phyloP scores from a whole-genome alignment of 2,329 filamentous ascomycete genomes.

The Cryoendolithus antarcticus region DNA sequence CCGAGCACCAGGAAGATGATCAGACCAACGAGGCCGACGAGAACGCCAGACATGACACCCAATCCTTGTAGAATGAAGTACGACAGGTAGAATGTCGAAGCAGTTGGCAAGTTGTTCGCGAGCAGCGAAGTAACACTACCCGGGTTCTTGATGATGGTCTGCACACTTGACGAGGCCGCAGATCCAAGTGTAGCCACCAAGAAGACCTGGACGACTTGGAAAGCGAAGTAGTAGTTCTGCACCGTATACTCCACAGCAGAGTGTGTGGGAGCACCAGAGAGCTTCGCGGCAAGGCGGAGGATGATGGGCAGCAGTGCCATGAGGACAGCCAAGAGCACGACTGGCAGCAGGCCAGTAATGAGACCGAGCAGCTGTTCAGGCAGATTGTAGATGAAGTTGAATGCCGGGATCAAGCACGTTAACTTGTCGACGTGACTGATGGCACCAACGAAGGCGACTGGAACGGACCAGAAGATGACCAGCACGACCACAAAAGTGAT shows the following conservation, averaged over 20 bases:
- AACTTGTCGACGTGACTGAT: constrained; percentile 71
- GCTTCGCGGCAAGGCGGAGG: constrained; percentile 66
- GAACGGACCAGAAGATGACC: constrained; percentile 77
- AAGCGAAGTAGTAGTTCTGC: constrained; percentile 77
- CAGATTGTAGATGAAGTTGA: constrained; percentile 41
- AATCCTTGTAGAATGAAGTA: constrained; percentile 92
- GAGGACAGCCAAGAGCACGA: constrained; percentile 64
- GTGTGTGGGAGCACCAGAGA: constrained; percentile 66
- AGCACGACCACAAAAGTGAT: constrained; percentile 61
- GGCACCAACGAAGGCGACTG: constrained; percentile 66
- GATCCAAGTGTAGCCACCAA: constrained; percentile 73
- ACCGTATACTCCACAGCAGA: constrained; percentile 77
- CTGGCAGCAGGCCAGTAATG: constrained; percentile 72
- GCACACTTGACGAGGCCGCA: constrained; percentile 58
- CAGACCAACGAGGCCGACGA: constrained; percentile 65
- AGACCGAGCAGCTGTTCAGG: constrained; percentile 65
- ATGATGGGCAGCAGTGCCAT: constrained; percentile 79
- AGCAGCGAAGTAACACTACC: constrained; percentile 16
- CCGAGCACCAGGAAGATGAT: constrained; percentile 63
- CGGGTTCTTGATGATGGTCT: constrained; percentile 53
- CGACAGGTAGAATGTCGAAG: constrained; percentile 88
- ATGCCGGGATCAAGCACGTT: constrained; percentile 7
- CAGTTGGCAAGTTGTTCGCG: constrained; percentile 49
- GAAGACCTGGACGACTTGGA: constrained; percentile 87
- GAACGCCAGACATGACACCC: constrained; percentile 58